Percentiles rank a stretch among this genome's conserved stretches.
Conservation (phyloP, 2,329 filamentous ascomycete genomes). For the Trichoderma guizhouense region DNA sequence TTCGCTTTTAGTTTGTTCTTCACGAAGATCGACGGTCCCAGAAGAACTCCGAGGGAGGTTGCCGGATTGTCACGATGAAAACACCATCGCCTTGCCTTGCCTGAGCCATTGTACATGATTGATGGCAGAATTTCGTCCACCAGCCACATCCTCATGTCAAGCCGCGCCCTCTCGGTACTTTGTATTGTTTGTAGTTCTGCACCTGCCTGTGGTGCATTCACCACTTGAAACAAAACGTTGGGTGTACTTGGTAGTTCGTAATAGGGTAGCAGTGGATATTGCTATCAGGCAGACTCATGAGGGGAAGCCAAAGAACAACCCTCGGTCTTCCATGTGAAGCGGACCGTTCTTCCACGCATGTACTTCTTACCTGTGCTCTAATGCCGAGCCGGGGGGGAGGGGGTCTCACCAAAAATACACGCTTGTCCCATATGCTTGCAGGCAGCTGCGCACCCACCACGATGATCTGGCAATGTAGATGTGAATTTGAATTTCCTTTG, state of each 20-base stretch:
- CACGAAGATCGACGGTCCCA: background rate
- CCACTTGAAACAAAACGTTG: background rate
- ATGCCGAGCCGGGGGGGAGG: slow-evolving; percentile 23
- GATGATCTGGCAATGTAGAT: background rate
- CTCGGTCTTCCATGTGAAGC: slow-evolving; percentile 26
- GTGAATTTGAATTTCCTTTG: background rate
- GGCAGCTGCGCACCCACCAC: background rate
- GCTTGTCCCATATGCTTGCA: background rate
- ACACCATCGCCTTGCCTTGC: background rate
- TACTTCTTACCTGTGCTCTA: slow-evolving; percentile 7
- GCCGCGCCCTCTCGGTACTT: background rate
- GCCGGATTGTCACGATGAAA: background rate
- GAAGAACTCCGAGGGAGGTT: background rate
- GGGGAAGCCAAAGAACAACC: slow-evolving; percentile 15
- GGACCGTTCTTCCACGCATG: slow-evolving; percentile 26
- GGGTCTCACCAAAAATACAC: background rate
- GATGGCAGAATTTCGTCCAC: background rate
- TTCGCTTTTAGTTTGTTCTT: too few relatives aligned
- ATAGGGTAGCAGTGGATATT: background rate
- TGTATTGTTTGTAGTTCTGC: background rate
- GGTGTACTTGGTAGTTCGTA: background rate
- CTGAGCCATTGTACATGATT: background rate
- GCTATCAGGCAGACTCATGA: background rate
- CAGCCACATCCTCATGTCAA: background rate
- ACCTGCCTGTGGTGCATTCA: background rate